These are phyloP conservation scores for Kodamaea derodonti DNA, from an alignment of 1,139 yeast genomes.

Conservation along the genomic window DNA sequence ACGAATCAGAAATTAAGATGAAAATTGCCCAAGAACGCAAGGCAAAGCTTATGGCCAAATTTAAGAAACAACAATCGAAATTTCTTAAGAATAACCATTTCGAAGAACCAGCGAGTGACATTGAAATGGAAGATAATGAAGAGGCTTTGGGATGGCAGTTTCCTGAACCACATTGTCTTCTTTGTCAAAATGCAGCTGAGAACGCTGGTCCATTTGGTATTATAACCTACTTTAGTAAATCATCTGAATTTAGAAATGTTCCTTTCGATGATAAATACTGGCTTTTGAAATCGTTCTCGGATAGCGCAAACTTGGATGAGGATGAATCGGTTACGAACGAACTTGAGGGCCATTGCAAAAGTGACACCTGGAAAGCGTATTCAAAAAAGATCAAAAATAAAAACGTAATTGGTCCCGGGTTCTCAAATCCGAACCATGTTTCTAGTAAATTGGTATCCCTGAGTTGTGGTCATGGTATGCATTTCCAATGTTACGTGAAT, in stretches of 20 bases:
- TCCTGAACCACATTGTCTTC: constrained; percentile 78
- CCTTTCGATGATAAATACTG: constrained; percentile 66
- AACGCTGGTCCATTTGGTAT: constrained; percentile 75
- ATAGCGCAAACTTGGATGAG: constrained; percentile 47
- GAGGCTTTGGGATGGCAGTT: constrained; percentile 54
- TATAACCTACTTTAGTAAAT: constrained; percentile 54
- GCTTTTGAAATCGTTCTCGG: constrained; percentile 63
- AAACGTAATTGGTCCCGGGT: constrained; percentile 69
- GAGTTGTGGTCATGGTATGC: constrained; percentile 96
- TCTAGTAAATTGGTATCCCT: constrained; percentile 56
- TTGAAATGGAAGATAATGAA: constrained; percentile 29
- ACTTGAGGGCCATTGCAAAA: constrained; percentile 16
- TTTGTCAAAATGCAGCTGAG: constrained; percentile 80
- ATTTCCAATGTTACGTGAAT: constrained; percentile 68
- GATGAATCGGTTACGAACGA: constrained; percentile 19
- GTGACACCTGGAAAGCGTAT: constrained; percentile 34
- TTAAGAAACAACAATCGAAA: constrained; percentile 70
- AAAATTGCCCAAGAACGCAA: constrained; percentile 70
- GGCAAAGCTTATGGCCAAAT: constrained; percentile 68
- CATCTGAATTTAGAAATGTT: constrained; percentile 59
- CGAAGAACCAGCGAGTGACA: constrained; percentile 26
- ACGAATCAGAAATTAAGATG: constrained; percentile 53
- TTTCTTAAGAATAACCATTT: constrained; percentile 54
- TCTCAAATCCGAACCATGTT: constrained; percentile 39
- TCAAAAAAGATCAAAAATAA: constrained; percentile 34